These are phyloP conservation scores for Cyberlindnera nakhonratchasimensis DNA, from an alignment of 805 yeast genomes.

Conservation along the genomic window DNA sequence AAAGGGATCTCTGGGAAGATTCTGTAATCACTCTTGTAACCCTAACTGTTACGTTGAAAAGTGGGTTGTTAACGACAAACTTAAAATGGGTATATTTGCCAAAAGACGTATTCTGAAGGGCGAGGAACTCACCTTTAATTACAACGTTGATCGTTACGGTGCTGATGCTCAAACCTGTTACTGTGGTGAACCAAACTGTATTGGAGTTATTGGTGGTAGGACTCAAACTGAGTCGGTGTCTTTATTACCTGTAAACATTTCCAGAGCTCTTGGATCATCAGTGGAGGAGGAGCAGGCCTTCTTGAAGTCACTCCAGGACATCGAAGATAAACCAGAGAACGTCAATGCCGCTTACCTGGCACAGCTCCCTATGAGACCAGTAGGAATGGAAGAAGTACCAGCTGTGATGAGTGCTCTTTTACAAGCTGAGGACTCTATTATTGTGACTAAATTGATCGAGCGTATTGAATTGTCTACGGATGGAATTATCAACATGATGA, in stretches of 20 bases:
- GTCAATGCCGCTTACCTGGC: constrained; percentile 65
- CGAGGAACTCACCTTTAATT: constrained; percentile 80
- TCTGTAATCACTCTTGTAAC: constrained; percentile 91
- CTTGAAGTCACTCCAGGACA: constrained; percentile 55
- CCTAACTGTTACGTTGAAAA: constrained; percentile 95
- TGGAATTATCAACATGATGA: constrained; percentile 52
- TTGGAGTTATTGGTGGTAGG: constrained; percentile 93
- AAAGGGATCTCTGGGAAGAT: constrained; percentile 85
- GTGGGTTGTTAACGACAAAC: constrained; percentile 91
- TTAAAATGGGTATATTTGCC: constrained; percentile 93
- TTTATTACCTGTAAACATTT: constrained; percentile 73
- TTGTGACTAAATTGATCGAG: constrained; percentile 62
- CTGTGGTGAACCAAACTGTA: constrained; percentile 90
- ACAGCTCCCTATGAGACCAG: constrained; percentile 46
- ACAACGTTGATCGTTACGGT: constrained; percentile 95
- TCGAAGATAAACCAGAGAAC: constrained; percentile 47
- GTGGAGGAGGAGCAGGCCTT: constrained; percentile 67
- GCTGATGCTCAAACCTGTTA: constrained; percentile 92
- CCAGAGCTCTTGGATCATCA: constrained; percentile 82
- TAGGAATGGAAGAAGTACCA: constrained; percentile 57
- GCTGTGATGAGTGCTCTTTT: constrained; percentile 77
- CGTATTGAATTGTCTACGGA: constrained; percentile 58
- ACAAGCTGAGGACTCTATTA: constrained; percentile 66
- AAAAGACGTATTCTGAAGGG: constrained; percentile 66
- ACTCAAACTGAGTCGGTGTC: constrained; percentile 93